phyloP scores from a whole-genome alignment of 2,329 filamentous ascomycete species.

The Trichoderma semiorbis region DNA sequence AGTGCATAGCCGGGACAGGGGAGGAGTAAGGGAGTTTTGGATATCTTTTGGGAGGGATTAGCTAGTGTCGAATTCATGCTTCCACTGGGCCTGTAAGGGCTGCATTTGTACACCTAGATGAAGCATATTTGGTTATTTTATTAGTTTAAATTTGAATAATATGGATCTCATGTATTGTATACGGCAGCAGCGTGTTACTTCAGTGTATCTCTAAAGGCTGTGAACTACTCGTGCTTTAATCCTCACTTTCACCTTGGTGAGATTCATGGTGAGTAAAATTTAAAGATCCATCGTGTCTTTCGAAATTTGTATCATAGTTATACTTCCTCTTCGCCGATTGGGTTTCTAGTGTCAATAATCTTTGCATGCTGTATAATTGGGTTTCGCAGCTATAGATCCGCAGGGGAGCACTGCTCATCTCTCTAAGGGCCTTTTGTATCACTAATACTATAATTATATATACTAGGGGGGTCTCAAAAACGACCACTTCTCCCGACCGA shows the following conservation, averaged over 20 bases:
- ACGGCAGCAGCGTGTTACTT: not conserved
- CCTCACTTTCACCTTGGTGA: not conserved
- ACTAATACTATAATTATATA: too few species aligned
- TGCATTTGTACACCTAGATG: not conserved
- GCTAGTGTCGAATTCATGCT: not conserved
- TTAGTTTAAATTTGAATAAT: not conserved
- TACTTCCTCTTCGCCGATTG: too few species aligned
- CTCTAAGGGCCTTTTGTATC: too few species aligned
- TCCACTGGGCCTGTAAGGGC: not conserved
- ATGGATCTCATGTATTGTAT: not conserved
- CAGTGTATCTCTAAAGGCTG: not conserved
- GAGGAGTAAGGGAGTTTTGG: not conserved
- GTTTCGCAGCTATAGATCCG: too few species aligned
- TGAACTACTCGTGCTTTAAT: not conserved
- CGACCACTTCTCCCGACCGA: too few species aligned
- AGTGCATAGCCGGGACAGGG: not conserved
- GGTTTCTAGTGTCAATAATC: too few species aligned
- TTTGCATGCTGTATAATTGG: too few species aligned
- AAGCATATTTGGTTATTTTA: not conserved
- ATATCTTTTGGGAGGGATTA: not conserved
- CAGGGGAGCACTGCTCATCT: too few species aligned
- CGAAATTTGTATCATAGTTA: not conserved
- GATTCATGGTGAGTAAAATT: too few species aligned
- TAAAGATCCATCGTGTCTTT: not conserved
- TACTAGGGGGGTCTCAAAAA: too few species aligned